Conservation (phyloP, 345 rosid species). For the Nasturtium officinale region DNA sequence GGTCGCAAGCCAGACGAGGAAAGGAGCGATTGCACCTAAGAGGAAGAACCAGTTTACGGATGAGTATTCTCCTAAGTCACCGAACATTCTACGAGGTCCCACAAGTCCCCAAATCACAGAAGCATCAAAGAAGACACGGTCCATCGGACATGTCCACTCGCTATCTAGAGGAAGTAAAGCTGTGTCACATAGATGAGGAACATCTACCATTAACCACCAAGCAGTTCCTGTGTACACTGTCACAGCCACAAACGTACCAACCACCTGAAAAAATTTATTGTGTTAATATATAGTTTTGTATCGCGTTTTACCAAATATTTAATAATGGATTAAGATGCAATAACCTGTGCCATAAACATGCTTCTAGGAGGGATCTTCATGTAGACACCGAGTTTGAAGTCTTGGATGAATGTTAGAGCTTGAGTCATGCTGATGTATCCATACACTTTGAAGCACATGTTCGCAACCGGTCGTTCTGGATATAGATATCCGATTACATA, state of each 20-base stretch:
- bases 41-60: constrained; percentile 73
- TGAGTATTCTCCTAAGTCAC: constrained; percentile 65
- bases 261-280: constrained; percentile 51
- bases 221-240: constrained; percentile 63
- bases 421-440: constrained; percentile 88
- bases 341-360: constrained; percentile 65
- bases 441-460: constrained; percentile 90
- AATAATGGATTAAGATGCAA: background rate
- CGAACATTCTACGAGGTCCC: constrained; percentile 79
- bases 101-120: constrained; percentile 90
- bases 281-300: constrained; percentile 4
- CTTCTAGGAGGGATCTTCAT: constrained; percentile 90
- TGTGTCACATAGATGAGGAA: constrained; percentile 72
- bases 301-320: background rate
- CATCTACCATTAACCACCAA: constrained; percentile 78
- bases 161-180: constrained; percentile 55
- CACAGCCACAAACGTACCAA: constrained; percentile 64
- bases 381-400: constrained; percentile 90
- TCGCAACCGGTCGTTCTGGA: constrained; percentile 86
- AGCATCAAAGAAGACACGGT: constrained; percentile 68
- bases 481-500: constrained; percentile 73
- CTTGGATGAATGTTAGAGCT: constrained; percentile 64
- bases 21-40: constrained; percentile 63
- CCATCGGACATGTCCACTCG: constrained; percentile 81
- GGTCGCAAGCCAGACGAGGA: constrained; percentile 67